A percentile compares a stretch with the other conserved stretches of the same genome.
These are phyloP conservation scores for Saccharomycopsis amapae DNA, from an alignment of 805 yeast genomes.

Conservation along the genomic window DNA sequence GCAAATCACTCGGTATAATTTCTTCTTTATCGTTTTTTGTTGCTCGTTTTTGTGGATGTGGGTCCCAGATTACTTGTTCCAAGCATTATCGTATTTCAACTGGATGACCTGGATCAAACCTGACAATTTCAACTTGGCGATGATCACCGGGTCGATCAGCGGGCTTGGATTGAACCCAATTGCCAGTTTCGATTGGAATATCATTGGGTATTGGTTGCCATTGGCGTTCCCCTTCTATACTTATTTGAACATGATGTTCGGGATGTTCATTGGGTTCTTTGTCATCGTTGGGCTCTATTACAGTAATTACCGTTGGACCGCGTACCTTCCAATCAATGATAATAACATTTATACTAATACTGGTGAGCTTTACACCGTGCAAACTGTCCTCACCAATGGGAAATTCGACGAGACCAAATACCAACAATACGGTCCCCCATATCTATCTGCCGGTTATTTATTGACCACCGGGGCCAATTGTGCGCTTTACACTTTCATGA, in stretches of 20 bases:
- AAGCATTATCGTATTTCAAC: slow-evolving; percentile 51
- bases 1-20: slow-evolving; percentile 30
- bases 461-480: slow-evolving; percentile 52
- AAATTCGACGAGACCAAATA: slow-evolving; percentile 42
- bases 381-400: slow-evolving; percentile 39
- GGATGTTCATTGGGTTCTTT: slow-evolving; percentile 29
- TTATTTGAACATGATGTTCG: slow-evolving; percentile 27
- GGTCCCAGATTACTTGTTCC: slow-evolving; percentile 55
- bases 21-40: slow-evolving; percentile 33
- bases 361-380: slow-evolving; percentile 41
- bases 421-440: slow-evolving; percentile 55
- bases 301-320: slow-evolving; percentile 35
- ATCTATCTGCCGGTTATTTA: slow-evolving; percentile 53
- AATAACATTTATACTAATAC: slow-evolving; percentile 45
- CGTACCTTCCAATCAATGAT: slow-evolving; percentile 38
- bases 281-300: slow-evolving; percentile 32
- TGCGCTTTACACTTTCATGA: slow-evolving; percentile 35
- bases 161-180: slow-evolving; percentile 65
- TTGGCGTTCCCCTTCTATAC: slow-evolving; percentile 41
- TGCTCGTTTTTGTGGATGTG: slow-evolving; percentile 44
- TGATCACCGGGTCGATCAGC: slow-evolving; percentile 51
- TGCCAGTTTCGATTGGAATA: slow-evolving; percentile 68
- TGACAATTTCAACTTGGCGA: slow-evolving; percentile 48
- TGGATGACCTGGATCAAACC: slow-evolving; percentile 63
- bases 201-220: slow-evolving; percentile 37